Evolutionary conservation across 2,329 filamentous ascomycete genomes (phyloP), one percentile per base, ranked within the genome.

Genomic region (Sarocladium oryzae): DNA sequence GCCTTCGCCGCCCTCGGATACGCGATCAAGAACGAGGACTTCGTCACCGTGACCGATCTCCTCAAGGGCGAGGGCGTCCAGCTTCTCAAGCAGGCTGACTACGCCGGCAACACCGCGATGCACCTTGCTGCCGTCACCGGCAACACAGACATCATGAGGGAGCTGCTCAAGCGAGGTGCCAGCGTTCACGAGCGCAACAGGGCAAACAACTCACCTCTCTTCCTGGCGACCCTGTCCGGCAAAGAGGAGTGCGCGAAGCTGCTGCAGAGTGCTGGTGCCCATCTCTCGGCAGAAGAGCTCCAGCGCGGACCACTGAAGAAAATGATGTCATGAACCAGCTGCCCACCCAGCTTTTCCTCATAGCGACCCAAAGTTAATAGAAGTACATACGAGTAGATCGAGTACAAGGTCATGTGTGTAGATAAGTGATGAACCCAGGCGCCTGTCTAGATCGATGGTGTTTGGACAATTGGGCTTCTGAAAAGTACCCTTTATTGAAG

Each of bases 1-100:
- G 85, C 82, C 81, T 83, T 95, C 60, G 84, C 87, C 2, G 82
- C 84, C 1, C 78, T 95, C 9, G 88, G 87, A 15, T 93, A 93
- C 64, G 87, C 88, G 36, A 88, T 95, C 59, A 80, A 82, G 54
- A 81, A 83, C 53, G 86, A 85, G 23, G 82, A 92, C 63, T 65
- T 88, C 46, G 70, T 74, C 40, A 76, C 79, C 18, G 85, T 89
- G 18, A 73, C 74, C 57, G 79, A 86, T 53, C 78, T 92, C 43
- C 76, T 92, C 53, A 77, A 81, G 33, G 77, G 77, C 38, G 84
- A 88, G 60, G 78, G 83, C 55, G 71, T 61, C 30, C 80, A 78
- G 68, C 74, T 93, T 18, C 75, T 93, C 40, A 88, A 88, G 61
- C 83, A 84, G 56, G 79, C 81, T 26, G 88, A 93, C 68, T 92